These are phyloP conservation scores for Fusarium humuli DNA, from an alignment of 2,329 filamentous ascomycete genomes.

Conservation along the genomic window DNA sequence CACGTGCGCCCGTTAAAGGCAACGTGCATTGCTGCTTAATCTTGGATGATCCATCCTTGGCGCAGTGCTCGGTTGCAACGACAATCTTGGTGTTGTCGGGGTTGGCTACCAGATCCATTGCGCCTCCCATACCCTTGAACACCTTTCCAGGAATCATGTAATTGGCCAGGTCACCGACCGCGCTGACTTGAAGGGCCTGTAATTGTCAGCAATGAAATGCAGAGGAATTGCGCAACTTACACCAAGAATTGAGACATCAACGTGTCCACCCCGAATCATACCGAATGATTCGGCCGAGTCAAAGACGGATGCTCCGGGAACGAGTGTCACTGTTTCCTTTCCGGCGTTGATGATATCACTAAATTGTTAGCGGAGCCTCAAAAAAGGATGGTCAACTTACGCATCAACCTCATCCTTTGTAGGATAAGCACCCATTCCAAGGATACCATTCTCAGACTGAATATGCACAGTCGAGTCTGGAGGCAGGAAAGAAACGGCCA, in stretches of 20 bases:
- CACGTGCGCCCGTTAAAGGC: conserved; percentile 73
- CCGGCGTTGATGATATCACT: conserved; percentile 86
- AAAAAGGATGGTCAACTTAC: conserved; percentile 43
- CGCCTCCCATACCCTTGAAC: conserved; percentile 87
- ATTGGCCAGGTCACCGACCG: conserved; percentile 83
- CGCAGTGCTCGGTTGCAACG: conserved; percentile 76
- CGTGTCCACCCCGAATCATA: conserved; percentile 88
- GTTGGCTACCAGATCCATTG: conserved; percentile 79
- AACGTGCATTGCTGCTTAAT: conserved; percentile 72
- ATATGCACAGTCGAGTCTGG: conserved; percentile 79
- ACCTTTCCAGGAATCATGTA: conserved; percentile 92
- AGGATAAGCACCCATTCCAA: conserved; percentile 86
- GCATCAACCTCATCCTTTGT: conserved; percentile 77
- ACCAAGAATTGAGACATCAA: conserved; percentile 86
- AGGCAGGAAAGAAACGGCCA: conserved; percentile 82
- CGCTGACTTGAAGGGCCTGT: conserved; percentile 79
- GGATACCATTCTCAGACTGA: conserved; percentile 86
- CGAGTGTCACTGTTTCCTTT: conserved; percentile 86
- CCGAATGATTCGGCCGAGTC: conserved; percentile 85
- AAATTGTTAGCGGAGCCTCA: conserved; percentile 8
- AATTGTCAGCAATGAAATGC: conserved; percentile 19
- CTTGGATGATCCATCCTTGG: conserved; percentile 75
- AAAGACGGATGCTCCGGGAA: conserved; percentile 81
- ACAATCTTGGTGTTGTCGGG: conserved; percentile 79
- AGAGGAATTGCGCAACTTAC: conserved; percentile 48